Conservation (phyloP, 2,329 filamentous ascomycete genomes). For the Colletotrichum musae region DNA sequence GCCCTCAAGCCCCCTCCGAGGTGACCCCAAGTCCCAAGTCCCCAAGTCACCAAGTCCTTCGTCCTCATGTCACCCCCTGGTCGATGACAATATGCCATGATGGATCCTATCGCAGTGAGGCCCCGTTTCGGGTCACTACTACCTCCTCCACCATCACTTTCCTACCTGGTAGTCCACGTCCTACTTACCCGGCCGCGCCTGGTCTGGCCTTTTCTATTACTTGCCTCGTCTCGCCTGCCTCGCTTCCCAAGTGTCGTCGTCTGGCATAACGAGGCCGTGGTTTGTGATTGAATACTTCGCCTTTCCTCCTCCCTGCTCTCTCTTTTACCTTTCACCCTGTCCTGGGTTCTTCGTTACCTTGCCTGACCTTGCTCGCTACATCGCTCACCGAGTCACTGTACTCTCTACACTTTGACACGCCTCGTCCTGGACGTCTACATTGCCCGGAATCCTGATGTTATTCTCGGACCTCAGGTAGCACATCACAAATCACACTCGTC, state of each 20-base stretch:
- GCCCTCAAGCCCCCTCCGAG: too few species aligned
- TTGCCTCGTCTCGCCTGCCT: slow-evolving; percentile 6
- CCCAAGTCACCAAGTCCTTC: not conserved
- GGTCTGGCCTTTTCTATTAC: too few species aligned
- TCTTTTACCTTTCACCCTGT: not conserved
- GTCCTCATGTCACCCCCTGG: not conserved
- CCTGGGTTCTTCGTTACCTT: not conserved
- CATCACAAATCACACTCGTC: slow-evolving; percentile 25
- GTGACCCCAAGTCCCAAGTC: not conserved
- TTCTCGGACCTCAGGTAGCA: slow-evolving; percentile 39
- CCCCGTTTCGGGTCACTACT: slow-evolving; percentile 30
- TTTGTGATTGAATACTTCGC: slow-evolving; percentile 19
- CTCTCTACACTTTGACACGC: slow-evolving; percentile 26
- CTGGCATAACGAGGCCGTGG: slow-evolving; percentile 14
- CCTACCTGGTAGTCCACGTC: too few species aligned
- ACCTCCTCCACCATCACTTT: not conserved
- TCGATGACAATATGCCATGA: slow-evolving; percentile 28
- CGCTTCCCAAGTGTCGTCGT: not conserved
- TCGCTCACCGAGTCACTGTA: slow-evolving; percentile 22
- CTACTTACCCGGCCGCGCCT: too few species aligned
- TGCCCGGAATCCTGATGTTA: slow-evolving; percentile 33
- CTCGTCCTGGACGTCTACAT: slow-evolving; percentile 5
- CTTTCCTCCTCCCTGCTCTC: not conserved
- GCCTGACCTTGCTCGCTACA: slow-evolving; percentile 14
- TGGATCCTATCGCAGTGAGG: slow-evolving; percentile 12